These are phyloP conservation scores for Leccinum boreale DNA, from an alignment of 768 basidiomycete species.

Conservation along the genomic window DNA sequence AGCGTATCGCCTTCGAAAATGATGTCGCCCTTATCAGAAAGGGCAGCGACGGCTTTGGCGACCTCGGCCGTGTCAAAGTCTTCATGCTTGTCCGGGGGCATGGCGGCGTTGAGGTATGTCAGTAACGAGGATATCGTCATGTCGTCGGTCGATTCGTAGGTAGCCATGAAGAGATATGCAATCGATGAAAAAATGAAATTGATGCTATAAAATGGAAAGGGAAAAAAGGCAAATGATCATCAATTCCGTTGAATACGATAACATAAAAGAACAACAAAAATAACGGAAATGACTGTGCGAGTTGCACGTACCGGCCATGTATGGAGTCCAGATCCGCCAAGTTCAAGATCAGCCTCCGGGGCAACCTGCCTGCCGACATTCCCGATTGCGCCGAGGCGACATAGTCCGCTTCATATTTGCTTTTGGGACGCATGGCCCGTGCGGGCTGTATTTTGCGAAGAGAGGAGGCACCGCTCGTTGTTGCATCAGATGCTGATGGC, in stretches of 20 bases:
- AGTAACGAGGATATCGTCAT: slow-evolving; percentile 67
- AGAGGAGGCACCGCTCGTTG: slow-evolving; percentile 1
- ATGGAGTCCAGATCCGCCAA: slow-evolving; percentile 60
- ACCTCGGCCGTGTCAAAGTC: slow-evolving; percentile 80
- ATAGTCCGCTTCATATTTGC: slow-evolving; percentile 24
- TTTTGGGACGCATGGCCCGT: slow-evolving; percentile 28
- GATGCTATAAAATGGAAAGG: slow-evolving; percentile 36
- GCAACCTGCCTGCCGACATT: slow-evolving; percentile 17
- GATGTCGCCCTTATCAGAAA: slow-evolving; percentile 48
- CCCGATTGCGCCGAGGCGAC: slow-evolving; percentile 14
- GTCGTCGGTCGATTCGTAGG: slow-evolving; percentile 64
- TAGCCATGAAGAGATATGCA: slow-evolving; percentile 61
- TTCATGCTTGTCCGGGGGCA: slow-evolving; percentile 77
- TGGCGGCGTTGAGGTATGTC: slow-evolving; percentile 70
- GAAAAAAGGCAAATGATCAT: slow-evolving; percentile 1
- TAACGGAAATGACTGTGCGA: slow-evolving; percentile 7
- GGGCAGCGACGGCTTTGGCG: slow-evolving; percentile 42
- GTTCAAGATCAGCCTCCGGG: slow-evolving; percentile 26
- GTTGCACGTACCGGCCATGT: slow-evolving; percentile 51
- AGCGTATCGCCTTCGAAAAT: slow-evolving; percentile 50
- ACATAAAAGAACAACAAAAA: not conserved
- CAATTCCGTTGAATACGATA: slow-evolving; percentile 1
- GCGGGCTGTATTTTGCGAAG: slow-evolving; percentile 22
- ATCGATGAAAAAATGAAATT: slow-evolving; percentile 62
- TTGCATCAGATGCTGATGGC: slow-evolving; percentile 19